Percentiles rank a stretch among this genome's conserved stretches.
These are phyloP conservation scores for Xylogone sp. DNA, from an alignment of 2,329 filamentous ascomycete genomes.

Conservation along the genomic window DNA sequence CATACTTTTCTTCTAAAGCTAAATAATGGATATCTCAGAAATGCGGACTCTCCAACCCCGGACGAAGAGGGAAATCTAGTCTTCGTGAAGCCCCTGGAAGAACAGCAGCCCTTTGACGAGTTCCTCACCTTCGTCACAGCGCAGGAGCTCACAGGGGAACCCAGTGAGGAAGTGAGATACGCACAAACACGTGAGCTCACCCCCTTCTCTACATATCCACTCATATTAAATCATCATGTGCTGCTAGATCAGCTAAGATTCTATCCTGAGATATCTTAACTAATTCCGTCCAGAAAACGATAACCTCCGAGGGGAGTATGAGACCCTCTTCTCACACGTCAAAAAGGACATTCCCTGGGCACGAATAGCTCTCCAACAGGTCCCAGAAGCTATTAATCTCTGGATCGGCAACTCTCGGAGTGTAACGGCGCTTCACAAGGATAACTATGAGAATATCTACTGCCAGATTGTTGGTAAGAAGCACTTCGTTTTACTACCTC, in stretches of 20 bases:
- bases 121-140: constrained; percentile 59
- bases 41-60: constrained; percentile 50
- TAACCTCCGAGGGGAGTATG: constrained; percentile 73
- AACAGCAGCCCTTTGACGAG: constrained; percentile 54
- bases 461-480: constrained; percentile 71
- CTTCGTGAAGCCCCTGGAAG: constrained; percentile 72
- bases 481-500: constrained; percentile 72
- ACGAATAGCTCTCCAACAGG: constrained; percentile 61
- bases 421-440: constrained; percentile 71
- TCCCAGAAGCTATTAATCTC: constrained; percentile 74
- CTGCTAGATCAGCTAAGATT: too few species aligned
- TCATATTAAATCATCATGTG: too few species aligned
- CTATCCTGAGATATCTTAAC: too few species aligned
- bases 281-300: constrained; percentile 63
- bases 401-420: constrained; percentile 75
- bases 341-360: constrained; percentile 67
- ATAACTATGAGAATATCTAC: constrained; percentile 84
- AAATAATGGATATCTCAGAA: constrained; percentile 25
- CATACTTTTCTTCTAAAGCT: constrained; percentile 6
- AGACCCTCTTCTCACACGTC: constrained; percentile 57
- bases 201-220: not conserved
- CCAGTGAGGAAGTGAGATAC: constrained; percentile 55
- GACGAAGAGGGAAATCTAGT: constrained; percentile 33
- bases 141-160: constrained; percentile 44
- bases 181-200: constrained; percentile 64